These are phyloP conservation scores for Jatropha podagrica DNA, from an alignment of 441 rosid genomes.

Conservation along the genomic window DNA sequence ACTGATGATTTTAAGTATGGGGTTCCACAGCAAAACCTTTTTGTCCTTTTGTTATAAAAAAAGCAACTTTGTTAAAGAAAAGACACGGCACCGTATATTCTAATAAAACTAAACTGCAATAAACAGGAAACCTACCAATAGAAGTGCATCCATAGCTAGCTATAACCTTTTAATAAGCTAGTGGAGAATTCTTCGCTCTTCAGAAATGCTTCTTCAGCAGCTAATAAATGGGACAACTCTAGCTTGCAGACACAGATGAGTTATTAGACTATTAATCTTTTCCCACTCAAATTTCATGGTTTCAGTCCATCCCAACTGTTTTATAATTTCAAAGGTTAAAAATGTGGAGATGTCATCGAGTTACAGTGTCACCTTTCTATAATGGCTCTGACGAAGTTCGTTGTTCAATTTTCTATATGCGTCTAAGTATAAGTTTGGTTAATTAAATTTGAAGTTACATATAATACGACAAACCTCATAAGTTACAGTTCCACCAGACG, in stretches of 20 bases:
- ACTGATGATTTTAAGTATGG: not conserved
- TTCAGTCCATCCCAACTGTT: not conserved
- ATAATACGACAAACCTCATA: conserved; percentile 52
- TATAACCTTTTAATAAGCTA: not conserved
- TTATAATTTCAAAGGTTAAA: not conserved
- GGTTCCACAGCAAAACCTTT: not conserved
- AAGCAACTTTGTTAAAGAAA: too few relatives aligned
- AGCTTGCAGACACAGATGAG: not conserved
- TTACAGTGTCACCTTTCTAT: not conserved
- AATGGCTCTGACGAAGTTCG: not conserved
- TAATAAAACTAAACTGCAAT: too few relatives aligned
- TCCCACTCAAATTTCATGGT: not conserved
- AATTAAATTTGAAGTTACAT: not conserved
- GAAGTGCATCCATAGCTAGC: not conserved
- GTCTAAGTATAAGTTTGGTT: not conserved
- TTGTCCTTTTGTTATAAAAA: too few relatives aligned
- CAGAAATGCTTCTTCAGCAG: not conserved
- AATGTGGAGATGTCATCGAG: not conserved
- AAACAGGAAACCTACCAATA: not conserved
- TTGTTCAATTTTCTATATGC: not conserved
- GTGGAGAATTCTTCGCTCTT: not conserved
- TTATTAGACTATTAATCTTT: conserved; percentile 1
- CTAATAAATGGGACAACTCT: not conserved
- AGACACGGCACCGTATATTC: too few relatives aligned
- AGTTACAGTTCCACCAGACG: conserved; percentile 66